phyloP scores from a whole-genome alignment of 2,329 filamentous ascomycete species.

The Fusarium transvaalense region DNA sequence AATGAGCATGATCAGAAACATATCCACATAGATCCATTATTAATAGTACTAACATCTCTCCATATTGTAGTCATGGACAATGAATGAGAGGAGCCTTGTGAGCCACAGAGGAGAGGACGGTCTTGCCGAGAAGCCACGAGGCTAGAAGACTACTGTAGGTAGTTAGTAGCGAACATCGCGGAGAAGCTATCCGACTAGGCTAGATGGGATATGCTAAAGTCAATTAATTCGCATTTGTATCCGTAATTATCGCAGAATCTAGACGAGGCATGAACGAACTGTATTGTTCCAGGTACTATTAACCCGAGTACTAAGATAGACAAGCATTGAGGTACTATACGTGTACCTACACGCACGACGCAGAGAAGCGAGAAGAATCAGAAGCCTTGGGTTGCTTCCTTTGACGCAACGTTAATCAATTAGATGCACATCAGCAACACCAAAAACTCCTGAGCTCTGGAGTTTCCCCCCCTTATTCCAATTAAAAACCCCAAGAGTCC shows the following conservation, averaged over 20 bases:
- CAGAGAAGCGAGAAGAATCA: conserved; percentile 1
- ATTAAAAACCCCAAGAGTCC: conserved; percentile 37
- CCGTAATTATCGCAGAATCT: not conserved
- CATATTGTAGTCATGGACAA: conserved; percentile 30
- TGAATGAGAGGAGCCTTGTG: too few species aligned
- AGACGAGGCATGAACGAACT: conserved; percentile 1
- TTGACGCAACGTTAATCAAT: conserved; percentile 40
- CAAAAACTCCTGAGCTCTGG: conserved; percentile 40
- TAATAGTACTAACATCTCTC: too few species aligned
- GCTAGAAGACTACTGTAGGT: conserved; percentile 14
- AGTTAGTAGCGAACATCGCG: conserved; percentile 33
- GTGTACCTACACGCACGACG: not conserved
- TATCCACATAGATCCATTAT: not conserved
- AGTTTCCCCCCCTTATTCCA: conserved; percentile 18
- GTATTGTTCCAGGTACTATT: too few species aligned
- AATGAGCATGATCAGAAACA: not conserved
- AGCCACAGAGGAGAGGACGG: conserved; percentile 19
- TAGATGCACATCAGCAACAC: conserved; percentile 36
- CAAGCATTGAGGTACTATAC: too few species aligned
- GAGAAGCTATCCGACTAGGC: conserved; percentile 30
- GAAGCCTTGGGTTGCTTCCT: conserved; percentile 3
- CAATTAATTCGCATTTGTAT: conserved; percentile 21
- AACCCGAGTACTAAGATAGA: too few species aligned
- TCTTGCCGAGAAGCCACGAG: conserved; percentile 34
- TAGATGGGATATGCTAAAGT: conserved; percentile 11